These are phyloP conservation scores for Microbotryum lychnidis-dioicae DNA, from an alignment of 1,284 basidiomycete species.

Conservation along the genomic window DNA sequence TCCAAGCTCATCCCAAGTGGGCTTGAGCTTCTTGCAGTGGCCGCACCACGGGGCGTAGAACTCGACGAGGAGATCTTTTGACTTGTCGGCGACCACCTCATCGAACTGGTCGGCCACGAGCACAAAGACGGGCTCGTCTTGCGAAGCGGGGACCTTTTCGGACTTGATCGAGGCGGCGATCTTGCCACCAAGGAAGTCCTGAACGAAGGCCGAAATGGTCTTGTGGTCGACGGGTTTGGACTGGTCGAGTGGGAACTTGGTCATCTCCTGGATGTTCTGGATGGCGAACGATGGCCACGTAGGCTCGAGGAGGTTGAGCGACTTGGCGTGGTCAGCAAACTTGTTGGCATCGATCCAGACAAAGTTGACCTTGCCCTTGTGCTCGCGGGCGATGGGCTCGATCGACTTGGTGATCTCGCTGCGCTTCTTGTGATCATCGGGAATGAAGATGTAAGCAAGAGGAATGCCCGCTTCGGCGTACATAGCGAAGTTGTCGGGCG, in stretches of 20 bases:
- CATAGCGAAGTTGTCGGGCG: constrained; percentile 81
- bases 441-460: constrained; percentile 89
- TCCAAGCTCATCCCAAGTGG: constrained; percentile 84
- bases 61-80: constrained; percentile 93
- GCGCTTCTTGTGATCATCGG: constrained; percentile 59
- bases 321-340: constrained; percentile 91
- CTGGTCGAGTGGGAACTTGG: constrained; percentile 85
- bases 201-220: constrained; percentile 55
- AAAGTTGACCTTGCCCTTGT: constrained; percentile 88
- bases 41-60: constrained; percentile 91
- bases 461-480: constrained; percentile 80
- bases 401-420: constrained; percentile 64
- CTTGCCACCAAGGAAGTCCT: constrained; percentile 61
- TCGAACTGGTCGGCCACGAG: constrained; percentile 90
- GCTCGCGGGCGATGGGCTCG: constrained; percentile 65
- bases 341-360: constrained; percentile 96
- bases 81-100: constrained; percentile 61
- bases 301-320: constrained; percentile 72
- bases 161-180: constrained; percentile 83
- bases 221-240: constrained; percentile 50
- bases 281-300: constrained; percentile 93
- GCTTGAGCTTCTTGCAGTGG: constrained; percentile 86
- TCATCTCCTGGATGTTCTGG: constrained; percentile 69
- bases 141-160: constrained; percentile 71
- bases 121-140: constrained; percentile 73